Percentiles rank a stretch among this genome's conserved stretches.
phyloP scores from a whole-genome alignment of 2,329 filamentous ascomycete species.

The Ceratocystis ficicola region DNA sequence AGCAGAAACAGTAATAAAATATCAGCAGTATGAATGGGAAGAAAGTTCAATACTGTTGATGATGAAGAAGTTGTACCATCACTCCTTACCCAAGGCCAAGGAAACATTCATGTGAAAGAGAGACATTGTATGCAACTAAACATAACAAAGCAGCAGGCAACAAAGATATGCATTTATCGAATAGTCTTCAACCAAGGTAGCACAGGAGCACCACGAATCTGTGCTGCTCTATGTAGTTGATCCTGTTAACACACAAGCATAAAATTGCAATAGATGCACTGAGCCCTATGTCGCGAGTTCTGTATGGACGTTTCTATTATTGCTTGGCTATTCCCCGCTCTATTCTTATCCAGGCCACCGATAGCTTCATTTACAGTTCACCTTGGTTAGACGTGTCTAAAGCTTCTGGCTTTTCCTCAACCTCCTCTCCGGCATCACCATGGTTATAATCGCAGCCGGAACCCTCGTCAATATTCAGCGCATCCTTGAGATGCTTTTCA shows the following conservation, averaged over 20 bases:
- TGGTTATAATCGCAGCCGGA: neutral
- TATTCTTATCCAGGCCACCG: neutral
- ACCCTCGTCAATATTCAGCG: slow-evolving; percentile 10
- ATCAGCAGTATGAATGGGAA: neutral
- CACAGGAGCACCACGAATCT: neutral
- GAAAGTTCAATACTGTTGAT: neutral
- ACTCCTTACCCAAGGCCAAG: neutral
- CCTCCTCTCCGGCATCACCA: slow-evolving; percentile 2
- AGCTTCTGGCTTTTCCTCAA: slow-evolving; percentile 19
- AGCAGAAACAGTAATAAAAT: neutral
- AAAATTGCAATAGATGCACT: too few species aligned
- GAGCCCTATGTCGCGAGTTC: too few species aligned
- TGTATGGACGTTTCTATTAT: neutral
- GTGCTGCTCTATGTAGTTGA: too few species aligned
- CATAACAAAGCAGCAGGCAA: neutral
- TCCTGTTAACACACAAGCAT: too few species aligned
- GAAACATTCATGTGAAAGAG: slow-evolving; percentile 4
- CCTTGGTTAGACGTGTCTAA: slow-evolving; percentile 4
- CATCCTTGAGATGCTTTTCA: slow-evolving; percentile 16
- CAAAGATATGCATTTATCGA: slow-evolving; percentile 6
- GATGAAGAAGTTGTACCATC: neutral
- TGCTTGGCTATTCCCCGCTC: neutral
- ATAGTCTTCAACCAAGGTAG: neutral
- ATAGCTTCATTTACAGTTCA: neutral
- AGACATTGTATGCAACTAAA: slow-evolving; percentile 11